These are phyloP conservation scores for Blastobotrys illinoisensis DNA, from an alignment of 1,139 yeast genomes.

Conservation along the genomic window DNA sequence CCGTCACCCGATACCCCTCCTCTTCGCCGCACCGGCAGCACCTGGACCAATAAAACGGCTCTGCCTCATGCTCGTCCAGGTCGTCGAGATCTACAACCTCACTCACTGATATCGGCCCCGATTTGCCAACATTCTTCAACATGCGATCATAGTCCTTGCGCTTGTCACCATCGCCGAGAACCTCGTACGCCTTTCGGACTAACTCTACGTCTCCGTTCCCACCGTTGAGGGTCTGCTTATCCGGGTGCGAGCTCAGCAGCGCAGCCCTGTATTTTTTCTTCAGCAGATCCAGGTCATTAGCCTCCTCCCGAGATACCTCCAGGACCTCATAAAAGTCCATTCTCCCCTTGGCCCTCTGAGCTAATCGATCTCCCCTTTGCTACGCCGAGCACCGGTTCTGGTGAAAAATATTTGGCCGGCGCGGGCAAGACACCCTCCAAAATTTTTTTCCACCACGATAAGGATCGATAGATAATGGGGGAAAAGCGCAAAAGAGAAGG, in stretches of 20 bases:
- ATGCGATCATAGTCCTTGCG: constrained; percentile 47
- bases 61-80: constrained; percentile 29
- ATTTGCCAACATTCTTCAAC: constrained; percentile 29
- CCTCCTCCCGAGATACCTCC: constrained; percentile 28
- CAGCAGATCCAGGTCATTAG: constrained; percentile 41
- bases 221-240: constrained; percentile 41
- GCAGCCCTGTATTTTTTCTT: constrained; percentile 56
- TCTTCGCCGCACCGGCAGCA: constrained; percentile 63
- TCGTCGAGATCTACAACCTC: constrained; percentile 63
- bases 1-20: constrained; percentile 54
- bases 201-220: constrained; percentile 25
- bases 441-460: background rate
- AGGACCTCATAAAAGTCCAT: constrained; percentile 47
- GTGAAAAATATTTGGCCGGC: background rate
- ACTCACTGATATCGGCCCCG: constrained; percentile 37
- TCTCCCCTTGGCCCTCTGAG: too few relatives aligned
- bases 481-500: constrained; percentile 11
- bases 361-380: too few relatives aligned
- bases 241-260: constrained; percentile 70
- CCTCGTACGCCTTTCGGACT: constrained; percentile 57
- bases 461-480: constrained; percentile 1
- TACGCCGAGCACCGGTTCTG: too few relatives aligned
- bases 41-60: constrained; percentile 39
- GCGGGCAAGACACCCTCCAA: background rate
- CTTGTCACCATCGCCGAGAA: constrained; percentile 39